Base-by-base conservation (phyloP, 768 basidiomycete species). In the Panaeolus cyanescens region DNA sequence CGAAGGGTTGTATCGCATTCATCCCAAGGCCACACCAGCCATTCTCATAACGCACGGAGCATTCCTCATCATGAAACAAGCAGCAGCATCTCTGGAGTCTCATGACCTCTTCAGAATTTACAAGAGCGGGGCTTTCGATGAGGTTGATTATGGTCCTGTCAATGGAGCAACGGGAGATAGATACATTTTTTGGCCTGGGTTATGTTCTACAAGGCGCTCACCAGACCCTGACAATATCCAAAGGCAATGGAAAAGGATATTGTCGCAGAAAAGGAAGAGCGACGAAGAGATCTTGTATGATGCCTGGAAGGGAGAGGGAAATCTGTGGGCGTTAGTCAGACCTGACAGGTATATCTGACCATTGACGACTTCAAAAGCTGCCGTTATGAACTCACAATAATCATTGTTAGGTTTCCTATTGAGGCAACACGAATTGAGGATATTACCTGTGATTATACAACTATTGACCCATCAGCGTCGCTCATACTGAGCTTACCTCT, bases 341-440 rank as follows among this genome's bases (percentile, higher is more conserved):
- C 56, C 56, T 28, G 56, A 40, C 56, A 34, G 56, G 56, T 57
- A 20, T 12, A 30, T 34, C 5, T 28, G 33, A 34, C 30, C 8
- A 36, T 57, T 10, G 17, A 5, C 4, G 17, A 30, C 4, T 3
- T 28, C 15, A 4, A 8, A 42, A 3, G 17, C 39, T 1, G 5
- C 39, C 6, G 10, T 22, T 42, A 42, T 22, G 19, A 36, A 6
- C 10, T 19, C 15, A 20, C 34, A 15, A 25, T 32, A 33, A 20
- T 20, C 45, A n/a, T n/a, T 53, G n/a, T 15, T 32, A 56, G 55
- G 20, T 56, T 36, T 22, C 55, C 55, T 19, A 56, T 56, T 9
- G 3, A 17, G 1, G 36, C 36, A 39, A 39, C 56, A 15, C 32
- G 22, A 5, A 30, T 28, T 9, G 25, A 13, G 22, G 19, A 4